phyloP scores from a whole-genome alignment of 179 eudicot species.

The Spergularia azorica region DNA sequence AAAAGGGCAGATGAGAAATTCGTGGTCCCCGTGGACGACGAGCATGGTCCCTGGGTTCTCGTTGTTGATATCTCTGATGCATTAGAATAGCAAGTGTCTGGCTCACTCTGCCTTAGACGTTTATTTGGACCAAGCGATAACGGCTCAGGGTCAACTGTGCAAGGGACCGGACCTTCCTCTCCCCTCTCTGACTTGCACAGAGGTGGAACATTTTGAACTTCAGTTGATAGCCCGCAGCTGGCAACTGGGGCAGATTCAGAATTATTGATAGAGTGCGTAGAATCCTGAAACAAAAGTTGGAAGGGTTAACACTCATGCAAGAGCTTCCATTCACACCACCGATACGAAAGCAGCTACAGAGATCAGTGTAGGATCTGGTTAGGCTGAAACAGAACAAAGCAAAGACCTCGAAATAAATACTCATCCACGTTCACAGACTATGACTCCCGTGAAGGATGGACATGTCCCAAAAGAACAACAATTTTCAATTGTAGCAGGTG shows the following conservation, averaged over 20 bases:
- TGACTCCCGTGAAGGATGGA: background rate
- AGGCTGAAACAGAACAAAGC: background rate
- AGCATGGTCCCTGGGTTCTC: slow-evolving; percentile 40
- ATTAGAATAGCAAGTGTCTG: slow-evolving; percentile 60
- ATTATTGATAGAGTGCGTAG: slow-evolving; percentile 39
- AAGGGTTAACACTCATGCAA: background rate
- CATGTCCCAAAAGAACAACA: background rate
- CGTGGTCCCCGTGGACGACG: slow-evolving; percentile 39
- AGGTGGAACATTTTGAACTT: slow-evolving; percentile 48
- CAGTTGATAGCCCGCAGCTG: slow-evolving; percentile 44
- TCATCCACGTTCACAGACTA: too few species aligned
- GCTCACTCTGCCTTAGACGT: slow-evolving; percentile 55
- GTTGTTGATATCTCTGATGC: slow-evolving; percentile 83
- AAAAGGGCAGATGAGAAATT: slow-evolving; percentile 46
- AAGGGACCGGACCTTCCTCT: slow-evolving; percentile 46
- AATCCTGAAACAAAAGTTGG: slow-evolving; percentile 39
- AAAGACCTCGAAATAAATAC: too few species aligned
- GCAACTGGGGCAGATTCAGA: slow-evolving; percentile 41
- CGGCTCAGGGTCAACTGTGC: slow-evolving; percentile 52
- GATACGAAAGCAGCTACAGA: background rate
- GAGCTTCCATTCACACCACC: background rate
- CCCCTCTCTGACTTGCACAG: slow-evolving; percentile 75
- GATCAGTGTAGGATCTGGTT: background rate
- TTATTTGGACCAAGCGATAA: slow-evolving; percentile 59
- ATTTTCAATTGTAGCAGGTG: background rate